These are phyloP conservation scores for Sinapis alba DNA, from an alignment of 441 rosid genomes.

Conservation along the genomic window DNA sequence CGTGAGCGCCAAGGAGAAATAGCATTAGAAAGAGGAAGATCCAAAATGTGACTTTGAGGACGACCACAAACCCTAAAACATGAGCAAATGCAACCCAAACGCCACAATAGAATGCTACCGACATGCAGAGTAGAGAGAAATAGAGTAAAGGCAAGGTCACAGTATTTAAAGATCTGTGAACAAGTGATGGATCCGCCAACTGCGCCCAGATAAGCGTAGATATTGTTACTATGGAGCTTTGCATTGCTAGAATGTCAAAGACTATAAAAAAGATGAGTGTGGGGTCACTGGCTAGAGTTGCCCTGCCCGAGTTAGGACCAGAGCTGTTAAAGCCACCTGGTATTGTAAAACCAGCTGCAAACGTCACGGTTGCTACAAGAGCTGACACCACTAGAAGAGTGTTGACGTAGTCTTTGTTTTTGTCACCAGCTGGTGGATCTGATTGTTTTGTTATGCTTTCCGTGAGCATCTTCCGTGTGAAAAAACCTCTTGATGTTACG, in stretches of 20 bases:
- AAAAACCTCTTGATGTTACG: too few species aligned
- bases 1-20: too few species aligned
- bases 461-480: background rate
- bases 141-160: background rate
- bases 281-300: too few species aligned
- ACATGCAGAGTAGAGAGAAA: background rate
- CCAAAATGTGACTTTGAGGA: too few species aligned
- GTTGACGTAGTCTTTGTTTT: background rate
- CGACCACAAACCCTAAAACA: too few species aligned
- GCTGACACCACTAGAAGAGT: slow-evolving; percentile 21
- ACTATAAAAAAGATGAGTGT: background rate
- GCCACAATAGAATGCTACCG: too few species aligned
- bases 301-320: background rate
- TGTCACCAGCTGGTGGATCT: background rate
- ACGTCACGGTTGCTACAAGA: slow-evolving; percentile 22
- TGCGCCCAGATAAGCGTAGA: background rate
- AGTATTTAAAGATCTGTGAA: background rate
- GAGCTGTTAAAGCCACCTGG: slow-evolving; percentile 28
- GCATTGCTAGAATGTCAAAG: background rate
- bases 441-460: background rate
- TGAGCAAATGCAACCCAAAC: too few species aligned
- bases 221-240: background rate
- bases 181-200: background rate
- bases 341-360: slow-evolving; percentile 23
- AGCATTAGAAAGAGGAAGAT: too few species aligned